These are phyloP conservation scores for Mycena rebaudengoi DNA, from an alignment of 768 basidiomycete genomes.

Conservation along the genomic window DNA sequence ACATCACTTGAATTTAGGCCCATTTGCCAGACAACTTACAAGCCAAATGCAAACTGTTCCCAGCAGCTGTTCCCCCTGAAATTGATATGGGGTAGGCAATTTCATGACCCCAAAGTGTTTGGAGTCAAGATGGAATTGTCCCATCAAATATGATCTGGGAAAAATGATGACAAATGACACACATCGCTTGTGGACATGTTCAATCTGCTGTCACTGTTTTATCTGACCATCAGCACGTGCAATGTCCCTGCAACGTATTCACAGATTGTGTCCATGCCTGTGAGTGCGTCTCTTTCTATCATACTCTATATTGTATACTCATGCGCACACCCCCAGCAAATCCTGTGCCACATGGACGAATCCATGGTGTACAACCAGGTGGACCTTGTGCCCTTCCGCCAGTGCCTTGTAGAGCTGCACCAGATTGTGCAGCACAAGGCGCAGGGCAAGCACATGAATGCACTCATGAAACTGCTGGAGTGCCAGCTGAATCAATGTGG, in stretches of 20 bases:
- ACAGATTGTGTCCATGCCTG: constrained; percentile 95
- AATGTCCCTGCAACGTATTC: constrained; percentile 96
- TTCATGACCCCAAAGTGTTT: too few relatives aligned
- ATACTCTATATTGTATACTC: constrained; percentile 3
- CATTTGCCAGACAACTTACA: too few relatives aligned
- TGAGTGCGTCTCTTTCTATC: constrained; percentile 62
- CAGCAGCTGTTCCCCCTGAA: too few relatives aligned
- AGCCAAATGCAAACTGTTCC: too few relatives aligned
- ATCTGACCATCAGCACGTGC: constrained; percentile 94
- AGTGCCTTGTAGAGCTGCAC: constrained; percentile 82
- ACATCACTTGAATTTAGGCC: too few relatives aligned
- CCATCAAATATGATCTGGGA: too few relatives aligned
- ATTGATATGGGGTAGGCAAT: too few relatives aligned
- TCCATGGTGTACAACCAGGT: constrained; percentile 92
- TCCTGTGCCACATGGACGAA: constrained; percentile 95
- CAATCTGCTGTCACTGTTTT: constrained; percentile 93
- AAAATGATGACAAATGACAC: too few relatives aligned
- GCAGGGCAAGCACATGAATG: constrained; percentile 85
- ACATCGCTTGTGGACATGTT: constrained; percentile 97
- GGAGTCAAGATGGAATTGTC: too few relatives aligned
- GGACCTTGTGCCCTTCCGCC: constrained; percentile 88
- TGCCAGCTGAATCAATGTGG: constrained; percentile 93
- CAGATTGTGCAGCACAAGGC: constrained; percentile 87
- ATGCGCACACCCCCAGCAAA: constrained; percentile 67
- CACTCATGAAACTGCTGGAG: constrained; percentile 89